phyloP scores from a whole-genome alignment of 2,329 filamentous ascomycete species.

The Coniochaeta sp. region DNA sequence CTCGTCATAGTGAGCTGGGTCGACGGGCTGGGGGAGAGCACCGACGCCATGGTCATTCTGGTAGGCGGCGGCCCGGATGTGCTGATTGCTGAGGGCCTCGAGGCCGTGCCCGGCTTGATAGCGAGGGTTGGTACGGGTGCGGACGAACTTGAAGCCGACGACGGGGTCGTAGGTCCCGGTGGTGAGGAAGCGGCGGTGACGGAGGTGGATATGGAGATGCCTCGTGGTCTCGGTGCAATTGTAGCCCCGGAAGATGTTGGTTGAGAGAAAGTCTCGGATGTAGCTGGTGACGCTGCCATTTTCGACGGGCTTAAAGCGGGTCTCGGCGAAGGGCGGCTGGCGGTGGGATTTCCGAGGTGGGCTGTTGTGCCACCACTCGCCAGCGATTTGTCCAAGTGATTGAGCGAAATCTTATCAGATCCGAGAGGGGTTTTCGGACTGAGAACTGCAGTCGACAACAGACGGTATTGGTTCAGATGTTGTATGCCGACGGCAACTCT shows the following conservation, averaged over 20 bases:
- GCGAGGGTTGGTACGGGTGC: conserved; percentile 13
- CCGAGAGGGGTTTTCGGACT: not conserved
- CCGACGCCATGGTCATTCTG: conserved; percentile 40
- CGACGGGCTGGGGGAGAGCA: conserved; percentile 32
- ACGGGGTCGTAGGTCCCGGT: conserved; percentile 9
- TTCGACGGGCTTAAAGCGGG: not conserved
- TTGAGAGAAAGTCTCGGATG: not conserved
- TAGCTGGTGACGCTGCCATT: conserved; percentile 1
- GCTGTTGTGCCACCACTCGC: not conserved
- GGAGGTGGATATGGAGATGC: not conserved
- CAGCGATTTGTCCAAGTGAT: not conserved
- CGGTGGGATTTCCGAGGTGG: not conserved
- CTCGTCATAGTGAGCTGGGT: conserved; percentile 55
- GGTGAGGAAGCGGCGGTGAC: conserved; percentile 13
- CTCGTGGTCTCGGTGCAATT: not conserved
- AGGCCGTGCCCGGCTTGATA: conserved; percentile 15
- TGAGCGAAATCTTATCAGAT: not conserved
- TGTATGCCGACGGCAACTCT: too few relatives aligned
- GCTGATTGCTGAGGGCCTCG: conserved; percentile 6
- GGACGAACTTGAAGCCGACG: conserved; percentile 10
- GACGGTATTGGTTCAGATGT: not conserved
- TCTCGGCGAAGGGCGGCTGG: not conserved
- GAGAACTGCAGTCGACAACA: not conserved
- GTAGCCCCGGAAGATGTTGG: not conserved
- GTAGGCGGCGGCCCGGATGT: conserved; percentile 19